These are phyloP conservation scores for Phytophthora idaei DNA, from an alignment of 352 stramenopile species.

Conservation along the genomic window DNA sequence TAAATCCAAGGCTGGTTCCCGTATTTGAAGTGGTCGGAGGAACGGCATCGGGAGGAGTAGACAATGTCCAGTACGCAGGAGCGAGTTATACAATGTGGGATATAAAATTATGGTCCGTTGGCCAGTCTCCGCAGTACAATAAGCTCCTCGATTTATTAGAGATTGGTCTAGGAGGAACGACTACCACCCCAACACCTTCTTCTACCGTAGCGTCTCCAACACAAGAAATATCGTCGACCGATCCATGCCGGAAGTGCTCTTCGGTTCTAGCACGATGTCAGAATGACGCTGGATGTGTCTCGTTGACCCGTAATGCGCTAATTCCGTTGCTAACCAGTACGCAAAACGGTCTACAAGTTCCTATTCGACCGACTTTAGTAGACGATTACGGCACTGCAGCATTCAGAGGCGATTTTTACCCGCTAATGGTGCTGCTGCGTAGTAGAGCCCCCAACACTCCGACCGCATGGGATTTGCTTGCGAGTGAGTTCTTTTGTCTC, in stretches of 20 bases:
- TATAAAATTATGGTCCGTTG: background rate
- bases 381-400: background rate
- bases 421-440: background rate
- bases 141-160: background rate
- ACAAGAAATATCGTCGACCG: background rate
- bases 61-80: background rate
- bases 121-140: background rate
- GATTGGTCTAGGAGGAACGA: background rate
- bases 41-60: background rate
- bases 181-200: background rate
- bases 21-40: background rate
- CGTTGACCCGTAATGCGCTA: background rate
- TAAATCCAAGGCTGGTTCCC: background rate
- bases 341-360: background rate
- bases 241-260: constrained; percentile 13
- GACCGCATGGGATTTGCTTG: constrained; percentile 16
- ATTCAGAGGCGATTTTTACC: background rate
- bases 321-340: background rate
- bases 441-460: background rate
- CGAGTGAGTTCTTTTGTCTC: constrained; percentile 17
- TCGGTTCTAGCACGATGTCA: constrained; percentile 10
- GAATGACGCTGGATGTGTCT: constrained; percentile 2
- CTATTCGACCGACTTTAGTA: background rate
- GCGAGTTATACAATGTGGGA: background rate
- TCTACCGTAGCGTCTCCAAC: background rate